These are phyloP conservation scores for Eucalyptus cladocalyx DNA, from an alignment of 345 rosid genomes.

Conservation along the genomic window DNA sequence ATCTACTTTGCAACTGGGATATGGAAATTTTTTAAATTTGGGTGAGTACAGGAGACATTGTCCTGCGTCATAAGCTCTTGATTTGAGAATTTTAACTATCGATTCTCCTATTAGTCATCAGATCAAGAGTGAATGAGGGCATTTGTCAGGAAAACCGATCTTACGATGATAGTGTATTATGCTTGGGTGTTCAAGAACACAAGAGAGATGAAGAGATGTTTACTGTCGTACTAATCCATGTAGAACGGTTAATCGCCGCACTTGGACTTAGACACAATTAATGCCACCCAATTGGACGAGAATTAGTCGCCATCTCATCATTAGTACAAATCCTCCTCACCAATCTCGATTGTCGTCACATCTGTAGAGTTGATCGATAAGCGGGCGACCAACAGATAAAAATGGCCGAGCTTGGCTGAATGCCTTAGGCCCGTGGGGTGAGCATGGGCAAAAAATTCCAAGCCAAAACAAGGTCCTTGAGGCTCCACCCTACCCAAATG, in stretches of 20 bases:
- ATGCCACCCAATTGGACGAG: neutral
- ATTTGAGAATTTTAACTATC: neutral
- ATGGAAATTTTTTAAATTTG: neutral
- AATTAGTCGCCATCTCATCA: neutral
- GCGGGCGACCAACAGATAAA: neutral
- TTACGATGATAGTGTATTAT: neutral
- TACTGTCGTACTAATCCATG: fast-evolving
- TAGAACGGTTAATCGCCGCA: neutral
- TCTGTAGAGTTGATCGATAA: neutral
- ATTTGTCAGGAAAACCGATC: neutral
- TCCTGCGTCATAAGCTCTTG: neutral
- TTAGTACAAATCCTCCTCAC: neutral
- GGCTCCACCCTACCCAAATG: neutral
- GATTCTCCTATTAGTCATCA: neutral
- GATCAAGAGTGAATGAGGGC: neutral
- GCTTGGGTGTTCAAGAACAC: neutral
- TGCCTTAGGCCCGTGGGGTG: neutral
- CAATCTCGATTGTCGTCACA: neutral
- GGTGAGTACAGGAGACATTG: neutral
- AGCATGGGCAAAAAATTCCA: neutral
- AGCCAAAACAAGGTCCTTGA: neutral
- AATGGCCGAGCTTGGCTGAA: neutral
- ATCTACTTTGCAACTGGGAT: neutral
- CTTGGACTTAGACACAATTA: neutral
- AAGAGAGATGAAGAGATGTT: neutral